Conservation (phyloP, 768 basidiomycete species). For the Mycena crocata region DNA sequence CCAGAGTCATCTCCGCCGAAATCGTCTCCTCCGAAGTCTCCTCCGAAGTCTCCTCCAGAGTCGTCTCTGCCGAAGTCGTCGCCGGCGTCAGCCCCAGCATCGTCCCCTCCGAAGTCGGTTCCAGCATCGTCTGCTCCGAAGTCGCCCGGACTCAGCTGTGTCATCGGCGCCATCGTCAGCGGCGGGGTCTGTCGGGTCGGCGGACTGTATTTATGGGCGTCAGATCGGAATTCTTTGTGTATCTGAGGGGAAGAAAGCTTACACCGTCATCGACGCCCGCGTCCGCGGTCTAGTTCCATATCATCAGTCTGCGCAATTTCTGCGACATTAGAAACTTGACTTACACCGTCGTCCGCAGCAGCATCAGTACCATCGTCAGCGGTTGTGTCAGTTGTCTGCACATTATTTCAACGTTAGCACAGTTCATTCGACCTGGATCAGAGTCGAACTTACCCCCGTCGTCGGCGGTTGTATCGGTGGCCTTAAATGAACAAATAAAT, state of each 20-base stretch:
- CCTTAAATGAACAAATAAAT: neutral
- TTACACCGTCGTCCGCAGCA: neutral
- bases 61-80: conserved; percentile 1
- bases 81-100: neutral
- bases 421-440: too few species aligned
- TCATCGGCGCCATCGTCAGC: neutral
- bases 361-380: neutral
- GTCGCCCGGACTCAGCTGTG: conserved; percentile 2
- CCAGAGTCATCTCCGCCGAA: too few species aligned
- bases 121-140: conserved; percentile 10
- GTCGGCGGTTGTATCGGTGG: neutral
- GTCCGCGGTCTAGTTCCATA: too few species aligned
- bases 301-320: neutral
- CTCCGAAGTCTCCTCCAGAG: conserved; percentile 9
- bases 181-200: neutral
- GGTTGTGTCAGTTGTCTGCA: neutral
- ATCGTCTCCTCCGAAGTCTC: too few species aligned
- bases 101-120: conserved; percentile 4
- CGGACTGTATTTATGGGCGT: neutral
- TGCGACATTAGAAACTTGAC: neutral
- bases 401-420: neutral
- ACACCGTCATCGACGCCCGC: too few species aligned
- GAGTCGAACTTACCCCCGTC: neutral
- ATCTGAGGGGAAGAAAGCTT: neutral
- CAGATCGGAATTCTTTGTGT: neutral